Evolutionary conservation across 1,284 basidiomycete genomes (phyloP), one percentile per base, ranked within the genome.

Genomic region (Amylostereum areolatum): DNA sequence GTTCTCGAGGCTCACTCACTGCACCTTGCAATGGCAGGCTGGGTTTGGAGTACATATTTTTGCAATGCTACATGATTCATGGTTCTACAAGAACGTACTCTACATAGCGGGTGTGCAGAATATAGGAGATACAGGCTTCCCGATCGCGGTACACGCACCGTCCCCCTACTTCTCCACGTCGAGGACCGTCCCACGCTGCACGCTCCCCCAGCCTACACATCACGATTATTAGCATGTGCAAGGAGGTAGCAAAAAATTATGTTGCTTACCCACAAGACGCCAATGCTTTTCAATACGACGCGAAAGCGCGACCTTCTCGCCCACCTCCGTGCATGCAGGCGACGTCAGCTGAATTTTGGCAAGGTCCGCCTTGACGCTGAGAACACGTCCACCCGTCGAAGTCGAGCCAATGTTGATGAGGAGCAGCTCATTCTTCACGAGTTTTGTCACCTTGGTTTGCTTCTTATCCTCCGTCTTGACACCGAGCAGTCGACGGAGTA

Each of bases 401-500:
- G 92, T 96, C 27, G 91, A 94, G 24, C 92, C 92, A 55, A 96
- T 95, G 72, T 96, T 95, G 74, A 95, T 92, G 51, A 95, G 80
- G 18, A 99, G 73, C 3, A 97, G 81, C 71, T 99, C 96, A 66
- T 89, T 90, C 71, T 97, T 97, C 49, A 85, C 80, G 44, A 98
- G 78, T 69, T 97, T 98, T 48, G 89, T 77, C 29, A 95, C 93
- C 68, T 93, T 98, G 44, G 96, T 97, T 68, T 96, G 92, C 69
- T 98, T 98, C 75, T 95, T 96, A 73, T 97, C 96, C 68, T 97
- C 95, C 29, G 92, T 93, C 70, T 96, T 95, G 58, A 98, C 97
- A 69, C 96, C 96, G n/a, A 99, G 81, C 53, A 99, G 72, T 56
- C 97, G 83, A 55, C 97, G 89, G 43, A 97, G 85, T 43, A 97